Conservation (phyloP, 2,329 filamentous ascomycete species). For the Alternaria arbusti region DNA sequence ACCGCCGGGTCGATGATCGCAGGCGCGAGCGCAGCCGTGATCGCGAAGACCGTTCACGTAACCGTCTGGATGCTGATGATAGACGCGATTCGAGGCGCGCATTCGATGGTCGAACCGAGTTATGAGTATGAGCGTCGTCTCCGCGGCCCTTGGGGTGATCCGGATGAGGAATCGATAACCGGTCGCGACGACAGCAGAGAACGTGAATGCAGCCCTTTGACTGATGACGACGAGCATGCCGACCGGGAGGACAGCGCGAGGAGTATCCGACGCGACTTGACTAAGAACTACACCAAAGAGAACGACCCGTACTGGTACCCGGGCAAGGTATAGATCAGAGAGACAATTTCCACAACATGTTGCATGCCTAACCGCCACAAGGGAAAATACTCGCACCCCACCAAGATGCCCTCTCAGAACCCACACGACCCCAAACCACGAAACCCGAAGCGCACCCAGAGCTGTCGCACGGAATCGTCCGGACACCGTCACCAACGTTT, state of each 20-base stretch:
- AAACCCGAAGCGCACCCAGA: neutral
- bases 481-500: neutral
- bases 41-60: neutral
- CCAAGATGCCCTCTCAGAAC: neutral
- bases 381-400: slow-evolving; percentile 1
- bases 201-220: neutral
- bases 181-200: neutral
- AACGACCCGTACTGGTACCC: neutral
- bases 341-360: neutral
- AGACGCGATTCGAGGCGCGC: neutral
- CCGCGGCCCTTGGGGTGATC: neutral
- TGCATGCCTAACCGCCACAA: neutral
- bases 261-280: neutral
- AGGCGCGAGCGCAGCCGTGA: neutral
- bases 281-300: neutral
- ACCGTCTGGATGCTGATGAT: neutral
- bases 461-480: neutral
- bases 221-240: neutral
- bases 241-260: neutral
- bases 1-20: neutral
- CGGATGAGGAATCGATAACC: neutral
- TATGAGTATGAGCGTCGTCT: neutral
- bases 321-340: neutral
- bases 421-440: neutral
- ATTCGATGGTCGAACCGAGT: neutral